Base-by-base conservation (phyloP, 169 alveolate species). In the Eimeria maxima region DNA sequence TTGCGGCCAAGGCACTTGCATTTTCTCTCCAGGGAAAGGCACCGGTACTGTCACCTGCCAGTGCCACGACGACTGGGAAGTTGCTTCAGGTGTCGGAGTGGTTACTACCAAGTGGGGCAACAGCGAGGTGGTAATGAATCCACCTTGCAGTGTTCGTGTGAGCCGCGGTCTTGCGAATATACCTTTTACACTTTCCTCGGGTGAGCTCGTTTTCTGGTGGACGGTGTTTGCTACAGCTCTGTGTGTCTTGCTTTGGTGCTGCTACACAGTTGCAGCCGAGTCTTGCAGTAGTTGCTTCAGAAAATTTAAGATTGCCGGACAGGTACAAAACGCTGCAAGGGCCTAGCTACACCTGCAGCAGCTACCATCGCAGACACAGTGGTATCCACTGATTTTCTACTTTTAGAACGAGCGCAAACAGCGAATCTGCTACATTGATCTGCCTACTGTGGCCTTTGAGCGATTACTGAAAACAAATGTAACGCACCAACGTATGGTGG, bases 191-290 rank as follows among this genome's bases (percentile, higher is more conserved):
- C 80, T 94, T 20, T 29, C 94, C 27, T 81, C 94, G n/a, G 96
- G 96, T 33, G 94, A 94, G 81, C 65, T 94, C 63, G 63, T 94
- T 57, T 18, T 94, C 47, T 94, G 96, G 96, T 94, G 96, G 96
- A 69, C 91, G 7, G 53, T 94, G 57, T 94, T 94, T 38, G 96
- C 96, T 38, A 24, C 73, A 33, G 80, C 78, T 10, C 45, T 83
- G 8, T 50, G 73, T 22, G 55, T 76, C 45, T 74, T 94, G n/a
- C 65, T 69, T 4, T 94, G 96, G 96, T 94, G 96, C 90, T 94
- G 96, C 94, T 94, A 94, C 65, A 94, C 90, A 18, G 96, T 94
- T 44, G 87, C 80, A 57, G 63, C 88, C 42, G 96, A 93, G 73
- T 65, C 90, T 0, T 93, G 96, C 88, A 81, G 81, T 11, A 55